phyloP scores from a whole-genome alignment of 768 basidiomycete species.

The Russula emetica region DNA sequence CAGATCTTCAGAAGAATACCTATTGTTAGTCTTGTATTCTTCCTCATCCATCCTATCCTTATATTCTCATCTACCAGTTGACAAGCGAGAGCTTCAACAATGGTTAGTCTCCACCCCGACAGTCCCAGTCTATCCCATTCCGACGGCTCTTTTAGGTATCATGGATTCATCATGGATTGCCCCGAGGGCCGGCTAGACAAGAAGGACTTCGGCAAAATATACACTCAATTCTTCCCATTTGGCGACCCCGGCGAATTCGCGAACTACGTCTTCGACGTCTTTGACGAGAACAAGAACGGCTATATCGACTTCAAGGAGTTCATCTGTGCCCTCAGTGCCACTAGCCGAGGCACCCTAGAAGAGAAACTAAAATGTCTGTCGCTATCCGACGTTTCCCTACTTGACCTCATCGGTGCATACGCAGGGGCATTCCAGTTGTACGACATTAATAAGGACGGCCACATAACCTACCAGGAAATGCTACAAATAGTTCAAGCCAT shows the following conservation, averaged over 20 bases:
- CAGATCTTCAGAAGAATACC: conserved; percentile 95
- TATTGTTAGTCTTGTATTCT: conserved; percentile 63
- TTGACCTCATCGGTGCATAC: conserved; percentile 9
- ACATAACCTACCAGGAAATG: conserved; percentile 99
- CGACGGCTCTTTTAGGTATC: conserved; percentile 64
- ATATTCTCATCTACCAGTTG: conserved; percentile 50
- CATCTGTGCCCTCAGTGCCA: conserved; percentile 95
- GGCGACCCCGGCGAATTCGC: conserved; percentile 97
- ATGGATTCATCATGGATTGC: conserved; percentile 98
- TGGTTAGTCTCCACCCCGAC: conserved; percentile 48
- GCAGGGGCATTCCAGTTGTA: conserved; percentile 99
- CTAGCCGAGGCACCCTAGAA: conserved; percentile 86
- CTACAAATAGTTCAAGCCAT: conserved; percentile 95
- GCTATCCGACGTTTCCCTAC: not conserved
- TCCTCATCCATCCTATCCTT: not conserved
- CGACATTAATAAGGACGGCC: conserved; percentile 97
- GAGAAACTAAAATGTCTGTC: conserved; percentile 96
- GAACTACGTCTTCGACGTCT: conserved; percentile 98
- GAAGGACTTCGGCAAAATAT: conserved; percentile 92
- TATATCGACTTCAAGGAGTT: conserved; percentile 99
- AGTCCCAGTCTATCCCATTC: not conserved
- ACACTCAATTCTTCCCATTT: conserved; percentile 99
- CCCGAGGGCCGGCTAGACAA: conserved; percentile 96
- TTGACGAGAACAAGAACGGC: conserved; percentile 91
- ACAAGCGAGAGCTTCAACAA: conserved; percentile 95